These are phyloP conservation scores for Sugiyamaella mastotermitis DNA, from an alignment of 805 yeast genomes.

Conservation along the genomic window DNA sequence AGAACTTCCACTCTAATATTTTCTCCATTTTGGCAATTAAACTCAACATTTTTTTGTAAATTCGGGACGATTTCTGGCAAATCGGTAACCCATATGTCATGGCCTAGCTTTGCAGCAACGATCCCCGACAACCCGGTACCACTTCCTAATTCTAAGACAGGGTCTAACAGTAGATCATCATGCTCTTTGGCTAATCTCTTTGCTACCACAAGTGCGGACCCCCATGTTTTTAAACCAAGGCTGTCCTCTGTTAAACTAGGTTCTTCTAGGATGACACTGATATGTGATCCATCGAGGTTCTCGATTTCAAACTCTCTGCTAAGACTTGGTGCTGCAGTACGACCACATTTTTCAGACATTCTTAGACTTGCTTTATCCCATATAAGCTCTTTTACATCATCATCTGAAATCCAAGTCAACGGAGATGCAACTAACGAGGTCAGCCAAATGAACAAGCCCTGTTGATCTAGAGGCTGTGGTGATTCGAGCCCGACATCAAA, in stretches of 20 bases:
- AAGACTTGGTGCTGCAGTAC: constrained; percentile 74
- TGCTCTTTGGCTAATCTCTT: constrained; percentile 35
- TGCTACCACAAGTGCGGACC: constrained; percentile 72
- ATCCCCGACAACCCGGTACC: constrained; percentile 94
- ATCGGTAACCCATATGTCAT: constrained; percentile 58
- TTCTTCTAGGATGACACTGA: constrained; percentile 44
- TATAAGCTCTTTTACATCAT: constrained; percentile 32
- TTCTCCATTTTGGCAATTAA: constrained; percentile 35
- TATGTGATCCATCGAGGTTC: constrained; percentile 18
- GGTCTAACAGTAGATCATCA: constrained; percentile 19
- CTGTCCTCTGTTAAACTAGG: constrained; percentile 85
- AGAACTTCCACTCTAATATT: constrained; percentile 42
- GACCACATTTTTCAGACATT: constrained; percentile 76
- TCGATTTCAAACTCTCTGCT: constrained; percentile 46
- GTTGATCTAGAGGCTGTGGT: constrained; percentile 7
- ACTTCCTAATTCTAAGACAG: constrained; percentile 69
- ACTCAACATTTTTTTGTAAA: constrained; percentile 47
- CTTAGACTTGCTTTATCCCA: constrained; percentile 54
- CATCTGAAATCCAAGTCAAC: constrained; percentile 41
- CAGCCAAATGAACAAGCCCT: constrained; percentile 29
- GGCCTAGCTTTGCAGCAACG: constrained; percentile 50
- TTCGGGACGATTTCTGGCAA: constrained; percentile 72
- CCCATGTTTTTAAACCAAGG: constrained; percentile 94
- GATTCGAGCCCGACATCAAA: constrained; percentile 15
- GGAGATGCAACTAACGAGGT: constrained; percentile 26